Evolutionary conservation across 1,139 yeast species (phyloP).

Genomic region (Saccharomyces hybrid): DNA sequence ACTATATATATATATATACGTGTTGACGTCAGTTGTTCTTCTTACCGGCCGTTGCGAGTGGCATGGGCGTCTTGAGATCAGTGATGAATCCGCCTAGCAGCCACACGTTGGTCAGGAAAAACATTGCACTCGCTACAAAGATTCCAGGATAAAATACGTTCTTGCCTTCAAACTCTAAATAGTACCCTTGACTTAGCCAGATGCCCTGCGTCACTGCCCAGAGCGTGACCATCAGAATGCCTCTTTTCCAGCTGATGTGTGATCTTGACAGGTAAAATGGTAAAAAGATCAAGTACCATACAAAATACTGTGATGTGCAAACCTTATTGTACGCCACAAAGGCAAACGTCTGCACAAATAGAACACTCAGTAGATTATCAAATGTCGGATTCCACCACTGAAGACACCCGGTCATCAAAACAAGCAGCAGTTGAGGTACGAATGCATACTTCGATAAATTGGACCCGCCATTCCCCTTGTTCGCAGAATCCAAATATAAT

Average conservation of each 20-base stretch:
- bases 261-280: conserved; percentile 58
- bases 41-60: neutral
- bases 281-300: conserved; percentile 82
- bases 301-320: conserved; percentile 87
- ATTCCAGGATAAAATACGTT: conserved; percentile 59
- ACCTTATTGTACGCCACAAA: conserved; percentile 92
- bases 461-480: conserved; percentile 11
- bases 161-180: conserved; percentile 71
- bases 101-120: conserved; percentile 64
- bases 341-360: conserved; percentile 83
- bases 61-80: neutral
- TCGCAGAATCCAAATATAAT: conserved; percentile 57
- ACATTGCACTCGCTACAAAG: conserved; percentile 51
- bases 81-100: conserved; percentile 50
- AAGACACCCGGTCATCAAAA: conserved; percentile 11
- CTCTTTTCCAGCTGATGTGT: conserved; percentile 28
- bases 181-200: conserved; percentile 78
- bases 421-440: conserved; percentile 64
- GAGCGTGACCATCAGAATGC: conserved; percentile 37
- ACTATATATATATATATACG: neutral
- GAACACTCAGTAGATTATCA: conserved; percentile 40
- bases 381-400: conserved; percentile 14
- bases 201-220: conserved; percentile 70
- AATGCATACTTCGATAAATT: conserved; percentile 51
- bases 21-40: neutral